These are phyloP conservation scores for Alloascoidea africana DNA, from an alignment of 805 yeast genomes.

Conservation along the genomic window DNA sequence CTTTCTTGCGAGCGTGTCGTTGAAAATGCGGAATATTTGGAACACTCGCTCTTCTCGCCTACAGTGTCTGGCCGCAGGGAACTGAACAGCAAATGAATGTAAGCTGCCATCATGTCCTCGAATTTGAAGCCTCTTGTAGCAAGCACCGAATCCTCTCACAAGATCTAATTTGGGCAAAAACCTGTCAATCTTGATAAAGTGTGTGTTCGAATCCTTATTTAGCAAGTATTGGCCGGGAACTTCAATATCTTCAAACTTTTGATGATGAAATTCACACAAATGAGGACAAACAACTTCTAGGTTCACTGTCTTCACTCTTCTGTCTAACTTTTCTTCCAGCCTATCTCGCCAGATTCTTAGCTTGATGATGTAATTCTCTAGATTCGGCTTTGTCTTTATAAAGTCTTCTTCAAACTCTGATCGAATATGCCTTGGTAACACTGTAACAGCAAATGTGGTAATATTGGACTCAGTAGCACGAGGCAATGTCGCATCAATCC, in stretches of 20 bases:
- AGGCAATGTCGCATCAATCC: conserved; percentile 79
- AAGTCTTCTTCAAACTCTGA: conserved; percentile 88
- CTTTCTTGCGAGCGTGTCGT: conserved; percentile 61
- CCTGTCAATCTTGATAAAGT: conserved; percentile 85
- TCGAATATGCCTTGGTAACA: conserved; percentile 75
- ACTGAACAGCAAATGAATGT: conserved; percentile 91
- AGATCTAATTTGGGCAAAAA: conserved; percentile 81
- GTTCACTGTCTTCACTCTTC: conserved; percentile 65
- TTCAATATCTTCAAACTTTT: conserved; percentile 93
- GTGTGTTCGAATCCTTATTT: conserved; percentile 78
- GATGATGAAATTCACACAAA: conserved; percentile 93
- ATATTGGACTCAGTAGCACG: conserved; percentile 84
- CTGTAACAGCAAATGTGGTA: conserved; percentile 81
- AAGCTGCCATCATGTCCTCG: conserved; percentile 88
- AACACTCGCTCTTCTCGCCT: conserved; percentile 91
- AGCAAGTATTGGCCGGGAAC: conserved; percentile 92
- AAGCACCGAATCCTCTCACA: conserved; percentile 79
- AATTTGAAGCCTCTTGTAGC: conserved; percentile 77
- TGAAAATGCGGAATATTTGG: conserved; percentile 82
- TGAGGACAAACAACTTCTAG: conserved; percentile 90
- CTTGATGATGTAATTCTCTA: conserved; percentile 74
- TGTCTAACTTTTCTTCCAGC: conserved; percentile 79
- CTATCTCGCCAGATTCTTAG: conserved; percentile 87
- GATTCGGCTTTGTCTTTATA: conserved; percentile 71
- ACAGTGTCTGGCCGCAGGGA: conserved; percentile 95